phyloP scores from a whole-genome alignment of 2,329 filamentous ascomycete genomes.

The Ceratocystis cacaofunesta region DNA sequence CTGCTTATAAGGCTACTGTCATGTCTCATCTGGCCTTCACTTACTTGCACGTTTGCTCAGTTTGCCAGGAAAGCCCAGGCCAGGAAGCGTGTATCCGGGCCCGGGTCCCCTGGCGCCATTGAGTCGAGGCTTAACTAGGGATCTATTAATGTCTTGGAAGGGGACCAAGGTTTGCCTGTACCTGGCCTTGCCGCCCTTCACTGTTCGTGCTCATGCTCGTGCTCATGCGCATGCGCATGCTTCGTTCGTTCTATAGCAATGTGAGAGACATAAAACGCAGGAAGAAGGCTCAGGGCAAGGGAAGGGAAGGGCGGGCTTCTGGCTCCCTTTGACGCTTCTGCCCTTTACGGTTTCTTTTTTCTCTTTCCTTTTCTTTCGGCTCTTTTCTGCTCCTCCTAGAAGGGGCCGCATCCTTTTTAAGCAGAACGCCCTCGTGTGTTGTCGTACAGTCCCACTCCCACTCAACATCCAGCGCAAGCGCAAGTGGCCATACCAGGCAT shows the following conservation, averaged over 20 bases:
- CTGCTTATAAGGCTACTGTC: background rate
- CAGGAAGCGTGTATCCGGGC: background rate
- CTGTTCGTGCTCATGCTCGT: background rate
- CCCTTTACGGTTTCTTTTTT: background rate
- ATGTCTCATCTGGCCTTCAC: slow-evolving; percentile 4
- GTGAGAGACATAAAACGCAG: background rate
- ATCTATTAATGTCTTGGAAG: background rate
- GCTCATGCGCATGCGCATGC: background rate
- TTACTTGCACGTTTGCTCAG: background rate
- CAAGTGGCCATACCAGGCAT: too few relatives aligned
- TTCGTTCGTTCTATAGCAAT: background rate
- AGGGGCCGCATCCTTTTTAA: background rate
- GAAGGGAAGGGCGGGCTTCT: background rate
- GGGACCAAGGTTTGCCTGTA: background rate
- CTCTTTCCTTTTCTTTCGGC: background rate
- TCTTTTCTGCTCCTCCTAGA: background rate
- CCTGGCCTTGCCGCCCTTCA: background rate
- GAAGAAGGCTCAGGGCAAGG: background rate
- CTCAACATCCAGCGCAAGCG: too few relatives aligned
- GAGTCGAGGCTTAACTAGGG: background rate
- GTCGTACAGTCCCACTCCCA: too few relatives aligned
- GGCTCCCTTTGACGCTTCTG: background rate
- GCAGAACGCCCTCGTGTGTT: background rate
- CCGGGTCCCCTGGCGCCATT: background rate
- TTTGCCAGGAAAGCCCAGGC: background rate